Base-by-base conservation (phyloP, 495 filamentous ascomycete species). In the Aspergillus leporis region DNA sequence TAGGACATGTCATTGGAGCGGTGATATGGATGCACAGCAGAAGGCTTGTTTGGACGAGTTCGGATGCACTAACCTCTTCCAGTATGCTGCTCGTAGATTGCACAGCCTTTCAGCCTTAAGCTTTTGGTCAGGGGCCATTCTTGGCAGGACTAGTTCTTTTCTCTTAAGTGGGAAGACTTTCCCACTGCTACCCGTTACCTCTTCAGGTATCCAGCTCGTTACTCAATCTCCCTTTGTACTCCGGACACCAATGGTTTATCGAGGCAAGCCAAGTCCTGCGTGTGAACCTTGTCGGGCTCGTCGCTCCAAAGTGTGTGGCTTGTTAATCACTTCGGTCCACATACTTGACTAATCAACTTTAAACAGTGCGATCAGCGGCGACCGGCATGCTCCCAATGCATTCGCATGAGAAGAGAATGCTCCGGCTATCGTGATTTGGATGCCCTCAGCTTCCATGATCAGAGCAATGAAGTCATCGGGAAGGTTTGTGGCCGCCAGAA, bases 321-420 rank as follows among this genome's bases (percentile, higher is more conserved):
- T 14, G 21, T 7, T 0, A 3, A n/a, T 25, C 5, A 21, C 13
- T 21, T 51, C n/a, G 18, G 36, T 16, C 16, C 12, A 8, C 6
- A n/a, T 4, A 38, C 19, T 14, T 50, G 34, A 28, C 2, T 40
- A 41, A 23, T 10, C 6, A n/a, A 21, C 21, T 41, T 22, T 5
- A 23, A 9, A 5, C 8, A 63, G 61, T 74, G 71, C 52, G 70
- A 74, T 53, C 59, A 68, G 41, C 61, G 54, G 28, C 62, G 48
- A 21, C 71, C 71, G 5, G 64, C 60, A 5, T 75, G 72, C 43
- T 59, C 59, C 4, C 61, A 68, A 36, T 73, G 70, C 47, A 52
- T 63, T 13, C 63, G 67, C 55, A 64, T 65, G 12, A 61, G 61
- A 13, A 45, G 58, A 16, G 36, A 69, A 60, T 74, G 71, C 55